A percentile compares a stretch with the other conserved stretches of the same genome.
Evolutionary conservation across 2,329 filamentous ascomycete genomes (phyloP).

Genomic region (Fusarium sp.): DNA sequence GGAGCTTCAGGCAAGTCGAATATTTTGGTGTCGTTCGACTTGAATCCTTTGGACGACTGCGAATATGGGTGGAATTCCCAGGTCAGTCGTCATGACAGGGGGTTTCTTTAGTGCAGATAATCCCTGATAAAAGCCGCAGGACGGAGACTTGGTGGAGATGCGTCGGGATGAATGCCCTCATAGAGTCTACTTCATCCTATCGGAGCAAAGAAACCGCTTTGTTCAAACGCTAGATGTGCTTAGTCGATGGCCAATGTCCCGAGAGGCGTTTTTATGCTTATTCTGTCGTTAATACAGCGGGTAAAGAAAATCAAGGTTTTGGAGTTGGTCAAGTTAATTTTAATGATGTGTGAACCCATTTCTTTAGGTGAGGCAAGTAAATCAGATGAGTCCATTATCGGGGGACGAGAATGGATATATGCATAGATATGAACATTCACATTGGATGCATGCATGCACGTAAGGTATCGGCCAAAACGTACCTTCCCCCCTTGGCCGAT

Average conservation of each 20-base stretch:
- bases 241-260: slow-evolving; percentile 9
- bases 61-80: neutral
- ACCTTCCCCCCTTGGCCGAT: neutral
- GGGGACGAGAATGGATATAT: neutral
- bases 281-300: slow-evolving; percentile 19
- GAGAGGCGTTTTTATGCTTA: slow-evolving; percentile 37
- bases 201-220: slow-evolving; percentile 11
- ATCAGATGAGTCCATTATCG: neutral
- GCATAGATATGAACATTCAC: neutral
- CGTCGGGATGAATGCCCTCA: neutral
- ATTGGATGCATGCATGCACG: neutral
- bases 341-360: neutral
- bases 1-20: neutral
- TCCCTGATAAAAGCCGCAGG: slow-evolving; percentile 11
- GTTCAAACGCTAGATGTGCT: neutral
- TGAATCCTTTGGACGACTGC: neutral
- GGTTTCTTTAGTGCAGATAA: slow-evolving; percentile 1
- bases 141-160: slow-evolving; percentile 17
- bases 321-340: neutral
- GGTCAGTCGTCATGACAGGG: slow-evolving; percentile 3
- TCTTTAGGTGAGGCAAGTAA: neutral
- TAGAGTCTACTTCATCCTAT: slow-evolving; percentile 6
- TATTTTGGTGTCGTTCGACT: neutral
- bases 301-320: neutral
- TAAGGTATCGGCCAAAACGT: neutral